These are phyloP conservation scores for Henckelia pumila DNA, from an alignment of 257 asterid genomes.

Conservation along the genomic window DNA sequence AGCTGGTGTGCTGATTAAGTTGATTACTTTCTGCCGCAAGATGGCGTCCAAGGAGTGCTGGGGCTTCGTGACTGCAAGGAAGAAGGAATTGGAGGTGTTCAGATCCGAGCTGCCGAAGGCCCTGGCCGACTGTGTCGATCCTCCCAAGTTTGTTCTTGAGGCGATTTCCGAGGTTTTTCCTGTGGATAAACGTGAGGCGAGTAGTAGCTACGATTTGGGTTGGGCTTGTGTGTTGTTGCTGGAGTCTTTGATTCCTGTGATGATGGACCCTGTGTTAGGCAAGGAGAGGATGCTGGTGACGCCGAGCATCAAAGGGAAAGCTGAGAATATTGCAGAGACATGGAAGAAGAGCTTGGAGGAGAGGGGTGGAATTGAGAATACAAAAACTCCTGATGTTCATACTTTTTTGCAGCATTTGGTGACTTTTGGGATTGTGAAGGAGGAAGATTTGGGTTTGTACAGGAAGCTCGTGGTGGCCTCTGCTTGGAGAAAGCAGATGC, in stretches of 20 bases:
- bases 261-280: constrained; percentile 94
- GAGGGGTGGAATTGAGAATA: constrained; percentile 95
- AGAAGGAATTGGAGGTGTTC: constrained; percentile 76
- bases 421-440: constrained; percentile 87
- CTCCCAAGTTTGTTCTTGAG: constrained; percentile 86
- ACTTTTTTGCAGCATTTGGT: constrained; percentile 98
- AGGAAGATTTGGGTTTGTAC: constrained; percentile 80
- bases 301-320: constrained; percentile 71
- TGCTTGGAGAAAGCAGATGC: constrained; percentile 99
- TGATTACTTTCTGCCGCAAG: constrained; percentile 51
- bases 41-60: constrained; percentile 78
- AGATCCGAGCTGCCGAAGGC: constrained; percentile 67
- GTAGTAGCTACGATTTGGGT: constrained; percentile 60
- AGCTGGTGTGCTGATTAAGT: constrained; percentile 52
- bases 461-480: constrained; percentile 97
- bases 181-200: constrained; percentile 40
- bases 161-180: constrained; percentile 95
- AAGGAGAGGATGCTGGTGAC: constrained; percentile 93
- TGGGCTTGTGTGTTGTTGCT: constrained; percentile 97
- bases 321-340: constrained; percentile 83
- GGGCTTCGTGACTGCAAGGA: constrained; percentile 59
- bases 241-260: constrained; percentile 91
- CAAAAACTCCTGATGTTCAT: constrained; percentile 95
- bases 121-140: constrained; percentile 74
- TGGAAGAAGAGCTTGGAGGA: constrained; percentile 99